phyloP scores from a whole-genome alignment of 805 yeast species.

The Lipomyces yamadae region DNA sequence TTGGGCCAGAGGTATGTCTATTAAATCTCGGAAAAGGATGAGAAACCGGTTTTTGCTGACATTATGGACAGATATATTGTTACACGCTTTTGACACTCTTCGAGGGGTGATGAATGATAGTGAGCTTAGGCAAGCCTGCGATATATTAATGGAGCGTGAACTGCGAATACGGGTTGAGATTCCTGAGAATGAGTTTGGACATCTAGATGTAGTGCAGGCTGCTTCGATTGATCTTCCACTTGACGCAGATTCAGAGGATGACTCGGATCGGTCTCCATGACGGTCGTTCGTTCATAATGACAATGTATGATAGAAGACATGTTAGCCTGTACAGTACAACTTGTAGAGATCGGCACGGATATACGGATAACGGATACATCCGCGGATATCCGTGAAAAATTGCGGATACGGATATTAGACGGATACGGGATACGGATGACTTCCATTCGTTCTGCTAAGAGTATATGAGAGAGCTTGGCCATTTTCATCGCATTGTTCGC shows the following conservation, averaged over 20 bases:
- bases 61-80: constrained; percentile 13
- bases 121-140: constrained; percentile 20
- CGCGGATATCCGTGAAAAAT: no score
- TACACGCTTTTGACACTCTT: constrained; percentile 12
- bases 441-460: background rate
- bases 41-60: constrained; percentile 7
- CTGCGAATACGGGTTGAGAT: constrained; percentile 24
- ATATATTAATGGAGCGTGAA: constrained; percentile 28
- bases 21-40: no score
- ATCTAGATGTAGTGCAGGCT: background rate
- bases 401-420: no score
- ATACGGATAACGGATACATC: no score
- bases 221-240: constrained; percentile 2
- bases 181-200: constrained; percentile 21
- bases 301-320: background rate
- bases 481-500: background rate
- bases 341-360: no score
- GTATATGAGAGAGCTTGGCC: background rate
- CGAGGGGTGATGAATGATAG: constrained; percentile 6
- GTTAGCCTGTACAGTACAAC: background rate
- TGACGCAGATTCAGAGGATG: constrained; percentile 8
- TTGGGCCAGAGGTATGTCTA: constrained; percentile 26
- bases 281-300: no score
- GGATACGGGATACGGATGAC: no score
- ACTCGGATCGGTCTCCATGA: background rate